Evolutionary conservation across 139 green algal species (phyloP), one percentile per base, ranked within the genome.

Genomic region (Chlorella sp.): DNA sequence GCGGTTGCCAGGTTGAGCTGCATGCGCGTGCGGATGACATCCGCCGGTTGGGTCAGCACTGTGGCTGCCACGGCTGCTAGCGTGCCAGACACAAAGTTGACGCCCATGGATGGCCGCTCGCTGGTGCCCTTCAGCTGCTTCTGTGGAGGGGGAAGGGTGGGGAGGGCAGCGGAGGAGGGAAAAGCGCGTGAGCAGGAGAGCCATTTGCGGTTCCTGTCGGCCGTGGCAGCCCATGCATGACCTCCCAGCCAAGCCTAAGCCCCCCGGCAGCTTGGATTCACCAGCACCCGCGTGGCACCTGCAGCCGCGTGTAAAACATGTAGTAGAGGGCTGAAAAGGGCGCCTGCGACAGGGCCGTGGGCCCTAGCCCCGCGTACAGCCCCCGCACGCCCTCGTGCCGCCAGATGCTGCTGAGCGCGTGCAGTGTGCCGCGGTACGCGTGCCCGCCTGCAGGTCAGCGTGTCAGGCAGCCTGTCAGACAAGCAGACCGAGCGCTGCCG

Each of bases 271-370:
- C 56, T 28, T 6, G 22, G 56, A 19, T 14, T 13, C 34, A 28
- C 65, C 14, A 19, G 1, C 0, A 20, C 11, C 1, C n/a, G 28
- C 46, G 9, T 11, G 3, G 26, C 19, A 60, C 44, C 58, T 90
- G 81, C 24, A 92, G 70, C 38, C 89, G 85, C 0, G 91, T 94
- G 91, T 99, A 99, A n/a, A 98, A 92, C 87, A 97, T 92, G 83
- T 98, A 97, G 91, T 99, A 98, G 19, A 99, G 76, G 1, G 92
- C 97, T 36, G 94, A 98, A 84, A 98, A 99, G 14, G 97, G 97
- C 1, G 95, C 96, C 78, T 98, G 98, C 28, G 93, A 91, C 0
- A 97, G 82, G 7, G 98, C 87, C 1, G 96, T 99, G 20, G 94
- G 94, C 32, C 89, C 91, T 34, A 98, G 46, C 13, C 96, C 96